phyloP scores from a whole-genome alignment of 306 rosid species.

The Neltuma alba region DNA sequence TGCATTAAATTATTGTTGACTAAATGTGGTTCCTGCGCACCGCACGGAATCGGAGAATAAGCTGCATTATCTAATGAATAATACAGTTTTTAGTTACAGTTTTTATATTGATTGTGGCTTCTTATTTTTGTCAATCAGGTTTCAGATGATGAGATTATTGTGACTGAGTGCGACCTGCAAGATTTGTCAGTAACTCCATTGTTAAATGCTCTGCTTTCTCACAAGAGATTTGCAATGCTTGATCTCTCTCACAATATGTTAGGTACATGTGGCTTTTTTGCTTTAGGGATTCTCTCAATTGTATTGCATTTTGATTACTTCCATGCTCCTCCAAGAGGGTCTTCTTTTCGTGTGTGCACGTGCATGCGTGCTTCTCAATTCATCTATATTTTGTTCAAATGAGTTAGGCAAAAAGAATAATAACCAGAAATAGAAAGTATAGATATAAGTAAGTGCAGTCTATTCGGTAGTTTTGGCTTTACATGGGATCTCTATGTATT shows the following conservation, averaged over 20 bases:
- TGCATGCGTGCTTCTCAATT: conserved; percentile 8
- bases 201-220: conserved; percentile 72
- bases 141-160: conserved; percentile 85
- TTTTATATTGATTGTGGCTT: conserved; percentile 20
- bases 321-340: conserved; percentile 24
- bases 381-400: conserved; percentile 6
- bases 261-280: conserved; percentile 53
- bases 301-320: conserved; percentile 20
- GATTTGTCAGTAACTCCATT: conserved; percentile 84
- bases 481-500: conserved; percentile 38
- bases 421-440: not conserved
- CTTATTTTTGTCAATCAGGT: conserved; percentile 53
- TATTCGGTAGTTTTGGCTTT: conserved; percentile 34
- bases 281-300: conserved; percentile 12
- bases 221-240: conserved; percentile 75
- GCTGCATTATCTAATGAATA: not conserved
- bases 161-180: conserved; percentile 87
- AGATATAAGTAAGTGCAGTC: not conserved
- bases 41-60: not conserved
- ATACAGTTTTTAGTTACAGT: not conserved
- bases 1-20: not conserved
- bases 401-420: not conserved
- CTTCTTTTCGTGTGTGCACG: not conserved
- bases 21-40: not conserved
- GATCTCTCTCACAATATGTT: conserved; percentile 92